Evolutionary conservation across 331 rosid genomes (phyloP), one percentile per base, ranked within the genome.

Genomic region (Stylosanthes scabra): DNA sequence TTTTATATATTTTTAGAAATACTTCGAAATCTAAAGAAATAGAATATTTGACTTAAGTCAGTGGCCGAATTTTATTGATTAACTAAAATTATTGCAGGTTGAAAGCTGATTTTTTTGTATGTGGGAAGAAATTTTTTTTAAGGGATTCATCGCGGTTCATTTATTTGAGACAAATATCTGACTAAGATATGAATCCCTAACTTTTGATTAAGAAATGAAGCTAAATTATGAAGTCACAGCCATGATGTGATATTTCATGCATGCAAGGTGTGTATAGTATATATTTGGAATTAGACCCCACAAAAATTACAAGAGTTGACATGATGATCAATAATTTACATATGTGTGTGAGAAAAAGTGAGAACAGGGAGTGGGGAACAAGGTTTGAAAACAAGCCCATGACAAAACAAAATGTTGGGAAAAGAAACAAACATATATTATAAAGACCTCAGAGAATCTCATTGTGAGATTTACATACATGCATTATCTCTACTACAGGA

Each of bases 301-400:
- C 70, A 13, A 39, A 39, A 28, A 42, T 45, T 47, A 46, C 15
- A 12, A 79, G 66, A 75, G 73, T 79, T 65, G 72, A 74, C 72
- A 70, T 37, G 59, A 45, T 79, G 51, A 47, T 15, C 74, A 44
- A 70, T 58, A 20, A 31, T 4, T 31, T 31, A 31, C 37, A 31
- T 44, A 31, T 44, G 47, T 25, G 44, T 20, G 44, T 77, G 56
- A 11, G 65, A 50, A 54, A 74, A 74, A 70, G 66, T 28, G 70
- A 70, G 42, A 2, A 64, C 64, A 71, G 61, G 59, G 40, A 71
- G 81, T 75, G 76, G 79, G 79, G 61, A 50, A 61, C 81, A 66
- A 12, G 66, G 74, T 71, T 83, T 66, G 70, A 75, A 83, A 83
- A 34, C 8, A 57, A 65, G 75, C 75, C 58, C 81, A 71, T 66